phyloP scores from a whole-genome alignment of 306 rosid genomes.

The Oemleria cerasiformis region DNA sequence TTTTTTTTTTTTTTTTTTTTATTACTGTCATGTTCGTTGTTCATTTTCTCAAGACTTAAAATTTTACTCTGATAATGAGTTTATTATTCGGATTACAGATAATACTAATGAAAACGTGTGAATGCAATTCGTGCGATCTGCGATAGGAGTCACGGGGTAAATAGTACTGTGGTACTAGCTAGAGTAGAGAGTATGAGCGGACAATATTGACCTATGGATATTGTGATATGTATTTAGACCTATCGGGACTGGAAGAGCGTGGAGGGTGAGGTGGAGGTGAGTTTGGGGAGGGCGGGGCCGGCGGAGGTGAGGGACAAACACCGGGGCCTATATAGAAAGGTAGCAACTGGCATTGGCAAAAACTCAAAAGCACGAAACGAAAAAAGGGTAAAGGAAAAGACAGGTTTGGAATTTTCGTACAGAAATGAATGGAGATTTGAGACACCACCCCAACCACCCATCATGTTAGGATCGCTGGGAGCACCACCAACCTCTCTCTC shows the following conservation, averaged over 20 bases:
- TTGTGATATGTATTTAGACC: neutral
- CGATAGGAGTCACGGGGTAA: neutral
- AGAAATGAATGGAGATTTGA: slow-evolving; percentile 43
- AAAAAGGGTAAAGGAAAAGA: slow-evolving; percentile 34
- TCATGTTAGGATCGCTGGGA: slow-evolving; percentile 65
- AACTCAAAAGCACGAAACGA: slow-evolving; percentile 5
- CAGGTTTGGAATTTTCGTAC: slow-evolving; percentile 48
- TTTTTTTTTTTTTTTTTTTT: no score
- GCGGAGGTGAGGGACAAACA: neutral
- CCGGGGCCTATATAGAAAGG: slow-evolving; percentile 11
- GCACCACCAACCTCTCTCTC: slow-evolving; percentile 42
- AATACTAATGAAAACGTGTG: no score
- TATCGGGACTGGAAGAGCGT: slow-evolving; percentile 2
- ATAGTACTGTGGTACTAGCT: neutral
- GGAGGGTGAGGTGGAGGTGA: neutral
- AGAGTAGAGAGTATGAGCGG: no score
- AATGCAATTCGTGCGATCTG: no score
- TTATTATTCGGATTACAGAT: no score
- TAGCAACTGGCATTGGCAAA: slow-evolving; percentile 5
- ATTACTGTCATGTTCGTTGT: no score
- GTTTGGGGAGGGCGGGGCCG: neutral
- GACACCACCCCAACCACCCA: slow-evolving; percentile 94
- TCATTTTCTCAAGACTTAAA: no score
- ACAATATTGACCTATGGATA: neutral
- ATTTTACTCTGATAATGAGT: no score